phyloP scores from a whole-genome alignment of 129 eudicot genomes.

The Artemisia tridentata region DNA sequence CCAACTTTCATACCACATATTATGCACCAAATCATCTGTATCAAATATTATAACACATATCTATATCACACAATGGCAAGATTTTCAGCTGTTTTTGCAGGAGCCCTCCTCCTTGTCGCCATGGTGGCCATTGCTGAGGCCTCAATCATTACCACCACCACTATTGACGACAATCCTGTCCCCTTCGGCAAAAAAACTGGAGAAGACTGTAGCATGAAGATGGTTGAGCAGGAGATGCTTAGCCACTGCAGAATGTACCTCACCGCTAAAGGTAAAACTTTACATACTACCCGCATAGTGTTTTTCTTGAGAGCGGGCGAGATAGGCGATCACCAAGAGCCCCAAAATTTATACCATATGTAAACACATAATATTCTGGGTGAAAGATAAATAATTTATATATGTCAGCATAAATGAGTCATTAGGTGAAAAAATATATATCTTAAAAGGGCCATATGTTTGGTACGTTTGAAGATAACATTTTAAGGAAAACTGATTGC shows the following conservation, averaged over 20 bases:
- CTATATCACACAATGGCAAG: constrained; percentile 25
- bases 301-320: no score
- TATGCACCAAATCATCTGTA: constrained; percentile 9
- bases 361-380: no score
- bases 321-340: no score
- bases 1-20: background rate
- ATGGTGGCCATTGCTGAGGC: constrained; percentile 24
- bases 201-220: background rate
- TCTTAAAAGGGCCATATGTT: no score
- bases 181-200: background rate
- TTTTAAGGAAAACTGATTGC: no score
- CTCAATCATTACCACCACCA: constrained; percentile 30
- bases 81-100: constrained; percentile 18
- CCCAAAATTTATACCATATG: no score
- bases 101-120: constrained; percentile 27
- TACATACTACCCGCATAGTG: no score
- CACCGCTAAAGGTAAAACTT: background rate
- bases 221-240: background rate
- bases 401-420: no score
- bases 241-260: background rate
- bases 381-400: no score
- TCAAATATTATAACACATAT: background rate
- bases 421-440: no score
- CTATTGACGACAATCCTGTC: constrained; percentile 12
- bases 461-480: no score